phyloP scores from a whole-genome alignment of 2,329 filamentous ascomycete genomes.

The Cladosporium sphaerospermum region DNA sequence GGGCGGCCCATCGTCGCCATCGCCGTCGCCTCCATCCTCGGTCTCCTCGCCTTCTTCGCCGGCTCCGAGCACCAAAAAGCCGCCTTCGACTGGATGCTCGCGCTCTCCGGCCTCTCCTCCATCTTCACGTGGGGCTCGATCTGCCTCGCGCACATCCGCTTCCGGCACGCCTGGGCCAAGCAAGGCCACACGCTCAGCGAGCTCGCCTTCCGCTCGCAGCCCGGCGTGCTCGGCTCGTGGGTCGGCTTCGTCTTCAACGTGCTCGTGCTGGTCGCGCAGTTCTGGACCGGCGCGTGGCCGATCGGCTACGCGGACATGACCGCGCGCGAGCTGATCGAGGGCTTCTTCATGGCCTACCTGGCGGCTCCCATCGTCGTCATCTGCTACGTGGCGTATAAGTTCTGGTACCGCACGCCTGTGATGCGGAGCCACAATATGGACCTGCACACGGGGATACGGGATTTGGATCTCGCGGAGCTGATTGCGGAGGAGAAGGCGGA shows the following conservation, averaged over 20 bases:
- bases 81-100: constrained; percentile 74
- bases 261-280: constrained; percentile 47
- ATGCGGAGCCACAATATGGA: constrained; percentile 73
- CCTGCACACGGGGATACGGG: constrained; percentile 74
- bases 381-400: constrained; percentile 29
- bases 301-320: constrained; percentile 20
- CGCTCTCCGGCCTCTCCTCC: constrained; percentile 65
- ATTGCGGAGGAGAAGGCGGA: constrained; percentile 76
- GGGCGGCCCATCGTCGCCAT: constrained; percentile 74
- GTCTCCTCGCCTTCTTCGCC: constrained; percentile 72
- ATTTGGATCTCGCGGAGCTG: constrained; percentile 73
- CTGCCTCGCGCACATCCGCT: constrained; percentile 86
- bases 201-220: constrained; percentile 52
- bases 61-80: constrained; percentile 53
- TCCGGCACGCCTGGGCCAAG: constrained; percentile 67
- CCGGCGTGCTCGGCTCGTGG: constrained; percentile 58
- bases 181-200: constrained; percentile 62
- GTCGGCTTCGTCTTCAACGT: constrained; percentile 50
- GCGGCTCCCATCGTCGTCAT: constrained; percentile 29
- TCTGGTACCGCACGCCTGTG: constrained; percentile 35
- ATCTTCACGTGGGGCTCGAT: constrained; percentile 80
- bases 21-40: constrained; percentile 57
- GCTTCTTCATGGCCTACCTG: constrained; percentile 29
- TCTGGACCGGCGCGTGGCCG: constrained; percentile 19
- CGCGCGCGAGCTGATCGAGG: constrained; percentile 15